Base-by-base conservation (phyloP, 495 filamentous ascomycete species). In the Hypoxylon perforatum region DNA sequence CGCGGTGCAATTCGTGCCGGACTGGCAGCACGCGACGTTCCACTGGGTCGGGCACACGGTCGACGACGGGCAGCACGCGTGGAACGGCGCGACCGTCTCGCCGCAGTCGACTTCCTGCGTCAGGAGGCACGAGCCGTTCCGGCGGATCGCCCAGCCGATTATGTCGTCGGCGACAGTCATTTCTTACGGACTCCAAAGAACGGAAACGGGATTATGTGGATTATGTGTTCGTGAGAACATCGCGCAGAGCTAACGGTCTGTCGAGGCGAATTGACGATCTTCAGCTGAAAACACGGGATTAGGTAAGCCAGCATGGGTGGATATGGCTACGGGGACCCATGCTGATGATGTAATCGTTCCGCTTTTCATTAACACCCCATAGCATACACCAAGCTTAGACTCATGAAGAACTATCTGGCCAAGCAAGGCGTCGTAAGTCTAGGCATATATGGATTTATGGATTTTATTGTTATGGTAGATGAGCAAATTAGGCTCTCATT, bases 71-170 rank as follows among this genome's bases (percentile, higher is more conserved):
- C 65, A 69, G 21, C 65, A 69, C 11, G 61, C 65, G n/a, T 30
- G 65, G 21, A 28, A 69, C 19, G 30, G 39, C 19, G 28, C 28
- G 6, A 8, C 14, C 3, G 65, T 69, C 39, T 1, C 14, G 17
- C 65, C 65, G 35, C 65, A 69, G 23, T 69, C 61, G 46, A 59
- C 50, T 47, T 69, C 65, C 28, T 35, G 3, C 8, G 49, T 10
- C 5, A 59, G 12, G 10, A 50, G 48, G 22, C 54, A 61, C 8
- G 50, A 59, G 9, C 50, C 50, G 18, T 30, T 46, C 10, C 65
- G 55, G 36, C 65, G 65, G 38, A 69, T 69, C n/a, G 65, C 65
- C 65, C 65, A 69, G n/a, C 65, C 65, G 2, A 49, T 8, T n/a
- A 36, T 15, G 8, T 15, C 39, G 8, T 42, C n/a, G 12, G 25